Conservation (phyloP, 768 basidiomycete genomes). For the Hemileccinum impolitum region DNA sequence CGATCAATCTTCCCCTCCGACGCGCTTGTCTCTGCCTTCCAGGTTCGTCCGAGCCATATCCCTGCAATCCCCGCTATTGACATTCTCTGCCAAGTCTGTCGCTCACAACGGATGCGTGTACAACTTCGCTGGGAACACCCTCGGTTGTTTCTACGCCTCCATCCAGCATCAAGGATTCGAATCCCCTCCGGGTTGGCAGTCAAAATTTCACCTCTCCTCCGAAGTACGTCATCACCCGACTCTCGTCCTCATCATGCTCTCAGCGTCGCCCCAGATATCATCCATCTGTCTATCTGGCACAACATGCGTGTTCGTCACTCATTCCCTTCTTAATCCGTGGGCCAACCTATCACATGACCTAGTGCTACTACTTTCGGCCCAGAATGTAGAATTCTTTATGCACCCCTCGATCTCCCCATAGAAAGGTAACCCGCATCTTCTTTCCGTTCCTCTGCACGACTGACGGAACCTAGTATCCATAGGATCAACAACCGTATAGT, state of each 20-base stretch:
- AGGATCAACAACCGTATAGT: constrained; percentile 38
- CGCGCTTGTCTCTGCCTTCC: constrained; percentile 45
- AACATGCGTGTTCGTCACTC: constrained; percentile 44
- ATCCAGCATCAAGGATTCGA: constrained; percentile 1
- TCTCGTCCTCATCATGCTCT: background rate
- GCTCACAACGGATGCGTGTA: constrained; percentile 30
- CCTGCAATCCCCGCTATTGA: background rate
- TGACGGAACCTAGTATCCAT: constrained; percentile 10
- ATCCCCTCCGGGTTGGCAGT: constrained; percentile 33
- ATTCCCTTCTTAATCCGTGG: background rate
- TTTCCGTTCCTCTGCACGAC: background rate
- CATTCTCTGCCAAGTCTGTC: constrained; percentile 29
- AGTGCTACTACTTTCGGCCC: constrained; percentile 61
- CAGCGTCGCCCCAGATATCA: constrained; percentile 38
- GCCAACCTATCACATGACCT: constrained; percentile 17
- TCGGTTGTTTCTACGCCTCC: constrained; percentile 49
- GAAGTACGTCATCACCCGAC: constrained; percentile 9
- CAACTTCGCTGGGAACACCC: constrained; percentile 48
- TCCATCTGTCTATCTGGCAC: constrained; percentile 48
- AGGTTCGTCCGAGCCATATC: constrained; percentile 29
- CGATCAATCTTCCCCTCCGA: constrained; percentile 22
- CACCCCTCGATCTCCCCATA: constrained; percentile 41
- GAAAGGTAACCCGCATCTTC: constrained; percentile 35
- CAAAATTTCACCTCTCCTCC: constrained; percentile 39
- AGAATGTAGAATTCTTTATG: constrained; percentile 40